Evolutionary conservation across 345 rosid species (phyloP).

Genomic region (Geranium brycei): DNA sequence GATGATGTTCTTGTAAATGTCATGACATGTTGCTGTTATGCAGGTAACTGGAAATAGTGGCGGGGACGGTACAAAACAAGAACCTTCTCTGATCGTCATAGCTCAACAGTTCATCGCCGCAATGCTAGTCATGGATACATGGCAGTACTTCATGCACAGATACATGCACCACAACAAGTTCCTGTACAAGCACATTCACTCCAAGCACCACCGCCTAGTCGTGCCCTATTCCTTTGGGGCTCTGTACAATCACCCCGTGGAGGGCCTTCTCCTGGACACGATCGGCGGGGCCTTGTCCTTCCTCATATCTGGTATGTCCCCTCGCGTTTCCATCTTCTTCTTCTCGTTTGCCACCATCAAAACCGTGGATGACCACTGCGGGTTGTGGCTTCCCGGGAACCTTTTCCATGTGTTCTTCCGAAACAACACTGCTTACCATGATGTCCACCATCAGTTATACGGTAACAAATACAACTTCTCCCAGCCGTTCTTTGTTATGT

Average conservation of each 20-base stretch:
- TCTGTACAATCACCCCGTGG: constrained; percentile 64
- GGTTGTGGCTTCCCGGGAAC: constrained; percentile 78
- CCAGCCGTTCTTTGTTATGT: constrained; percentile 63
- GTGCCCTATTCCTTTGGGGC: constrained; percentile 89
- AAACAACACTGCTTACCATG: constrained; percentile 81
- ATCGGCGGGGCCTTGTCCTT: constrained; percentile 74
- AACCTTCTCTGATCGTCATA: constrained; percentile 38
- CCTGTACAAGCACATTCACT: constrained; percentile 67
- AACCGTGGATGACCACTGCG: constrained; percentile 79
- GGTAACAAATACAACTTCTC: constrained; percentile 77
- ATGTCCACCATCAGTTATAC: constrained; percentile 73
- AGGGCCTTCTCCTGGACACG: constrained; percentile 71
- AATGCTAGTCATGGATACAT: constrained; percentile 64
- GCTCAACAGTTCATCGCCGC: constrained; percentile 56
- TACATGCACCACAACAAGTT: constrained; percentile 78
- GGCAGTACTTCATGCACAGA: constrained; percentile 86
- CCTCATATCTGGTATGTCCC: constrained; percentile 72
- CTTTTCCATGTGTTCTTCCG: constrained; percentile 52
- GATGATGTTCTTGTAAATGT: too few relatives aligned
- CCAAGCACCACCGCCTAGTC: constrained; percentile 67
- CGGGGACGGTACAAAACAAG: constrained; percentile 16
- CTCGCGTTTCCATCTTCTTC: constrained; percentile 67
- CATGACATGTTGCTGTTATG: constrained; percentile 4
- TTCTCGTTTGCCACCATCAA: constrained; percentile 82
- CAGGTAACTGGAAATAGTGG: constrained; percentile 67